Evolutionary conservation across 2,329 filamentous ascomycete species (phyloP), one percentile per base, ranked within the genome.

Genomic region (Seiridium cupressi): DNA sequence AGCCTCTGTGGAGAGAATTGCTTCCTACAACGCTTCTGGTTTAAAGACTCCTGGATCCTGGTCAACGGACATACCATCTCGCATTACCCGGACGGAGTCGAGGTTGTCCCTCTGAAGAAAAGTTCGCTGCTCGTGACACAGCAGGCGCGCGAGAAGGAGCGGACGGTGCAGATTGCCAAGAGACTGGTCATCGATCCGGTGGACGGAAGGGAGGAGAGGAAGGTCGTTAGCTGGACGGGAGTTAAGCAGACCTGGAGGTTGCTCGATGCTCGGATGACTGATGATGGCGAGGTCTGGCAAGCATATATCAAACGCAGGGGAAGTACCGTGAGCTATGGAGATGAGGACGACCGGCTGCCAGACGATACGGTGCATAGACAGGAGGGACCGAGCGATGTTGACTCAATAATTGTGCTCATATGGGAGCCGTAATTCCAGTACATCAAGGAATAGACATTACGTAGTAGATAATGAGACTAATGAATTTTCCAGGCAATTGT

Each of bases 11-110:
- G 79, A 26, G 77, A 80, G 57, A 70, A 72, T 9, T 81, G 79
- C 64, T 81, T 80, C 66, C 73, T 81, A 63, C 78, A 81, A 64
- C 75, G 78, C 5, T 81, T 79, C 61, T 66, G 71, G 38, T 81
- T 81, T 66, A 57, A 57, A 3, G 70, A 67, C 44, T 78, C 75
- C 64, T 82, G 79, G 79, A 72, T 81, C 3, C 71, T 82, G 4
- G 75, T 79, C 48, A 81, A 81, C 62, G 80, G 80, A 4, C 72
- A 79, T 65, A 76, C 77, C 36, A 72, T 82, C 60, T 74, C 72
- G 46, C 73, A 79, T 53, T 79, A 81, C 63, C 72, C 74, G 0
- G 72, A 75, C 57, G 74, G 75, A 2, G 69, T 77, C 38, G 68
- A 67, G 40, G 60, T 59, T 5, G 5, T 60, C 6, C 38, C 65